Base-by-base conservation (phyloP, 108 stramenopile genomes). In the Skeletonema potamos region DNA sequence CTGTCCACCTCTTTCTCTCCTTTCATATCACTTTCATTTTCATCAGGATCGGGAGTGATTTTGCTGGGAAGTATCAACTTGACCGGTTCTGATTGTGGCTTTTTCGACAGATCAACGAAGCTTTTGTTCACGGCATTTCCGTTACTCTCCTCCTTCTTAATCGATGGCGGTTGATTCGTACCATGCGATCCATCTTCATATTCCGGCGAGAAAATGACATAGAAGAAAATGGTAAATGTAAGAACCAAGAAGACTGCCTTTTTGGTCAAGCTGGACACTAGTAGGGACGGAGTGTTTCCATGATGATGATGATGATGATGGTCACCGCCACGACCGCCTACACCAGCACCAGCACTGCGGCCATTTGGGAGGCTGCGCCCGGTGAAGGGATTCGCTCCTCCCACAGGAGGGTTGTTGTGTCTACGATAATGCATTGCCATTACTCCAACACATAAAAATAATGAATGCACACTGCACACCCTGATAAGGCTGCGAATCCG, bases 341-440 rank as follows among this genome's bases (percentile, higher is more conserved):
- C 58, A 0, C 36, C 58, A 4, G 15, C 32, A 0, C 33, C 58
- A n/a, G 8, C 27, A 34, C 18, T 18, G 6, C 58, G 7, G 18
- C 20, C 6, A n/a, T 26, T 10, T 18, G 58, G 58, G 32, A 59
- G 58, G 28, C 58, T 34, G 8, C 58, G 58, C 1, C 58, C 58
- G 20, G 58, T 59, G 18, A 59, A 59, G 28, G 58, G 58, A 20
- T 59, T 59, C 1, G 58, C 17, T 24, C 58, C 58, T 0, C 58
- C 58, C 6, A 27, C 1, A 11, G 56, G 15, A 0, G 56, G 17
- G 58, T 59, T 54, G 4, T 4, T 18, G 58, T 59, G 30, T 30
- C 58, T 17, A 20, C 58, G 58, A 34, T 58, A 15, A 32, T 59
- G 58, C 58, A 59, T 59, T 34, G 58, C 28, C 58, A 59, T 59